Evolutionary conservation across 2,329 filamentous ascomycete species (phyloP).

Genomic region (Aspergillus proliferans): DNA sequence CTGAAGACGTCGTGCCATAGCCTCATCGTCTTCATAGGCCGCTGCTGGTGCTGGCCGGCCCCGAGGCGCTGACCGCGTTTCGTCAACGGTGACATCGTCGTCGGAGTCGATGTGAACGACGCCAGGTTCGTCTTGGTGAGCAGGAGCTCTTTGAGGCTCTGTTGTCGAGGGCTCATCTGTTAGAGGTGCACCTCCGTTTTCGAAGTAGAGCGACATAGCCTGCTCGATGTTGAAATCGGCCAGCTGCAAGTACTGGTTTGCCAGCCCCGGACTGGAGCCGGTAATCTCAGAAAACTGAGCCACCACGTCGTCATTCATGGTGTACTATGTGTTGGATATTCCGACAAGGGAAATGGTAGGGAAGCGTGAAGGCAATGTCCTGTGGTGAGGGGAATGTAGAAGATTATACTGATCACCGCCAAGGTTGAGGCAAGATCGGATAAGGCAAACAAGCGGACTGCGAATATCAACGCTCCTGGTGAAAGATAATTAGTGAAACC

Average conservation of each 20-base stretch:
- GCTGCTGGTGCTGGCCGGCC: slow-evolving; percentile 34
- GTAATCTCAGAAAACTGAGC: slow-evolving; percentile 78
- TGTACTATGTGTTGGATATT: slow-evolving; percentile 10
- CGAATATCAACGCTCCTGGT: too few relatives aligned
- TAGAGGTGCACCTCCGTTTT: slow-evolving; percentile 63
- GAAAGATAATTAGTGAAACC: too few relatives aligned
- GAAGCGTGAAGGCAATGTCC: not conserved
- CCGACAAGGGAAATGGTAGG: not conserved
- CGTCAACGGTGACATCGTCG: slow-evolving; percentile 54
- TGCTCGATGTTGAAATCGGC: slow-evolving; percentile 78
- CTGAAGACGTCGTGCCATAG: slow-evolving; percentile 84
- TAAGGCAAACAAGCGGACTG: not conserved
- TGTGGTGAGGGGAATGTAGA: slow-evolving; percentile 2
- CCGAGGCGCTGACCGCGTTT: slow-evolving; percentile 20
- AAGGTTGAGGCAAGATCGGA: not conserved
- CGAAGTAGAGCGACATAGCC: slow-evolving; percentile 84
- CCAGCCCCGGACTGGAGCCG: slow-evolving; percentile 64
- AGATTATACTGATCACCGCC: not conserved
- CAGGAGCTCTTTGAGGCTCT: slow-evolving; percentile 20
- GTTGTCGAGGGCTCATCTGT: slow-evolving; percentile 45
- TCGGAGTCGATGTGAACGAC: slow-evolving; percentile 73
- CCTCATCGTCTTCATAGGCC: slow-evolving; percentile 80
- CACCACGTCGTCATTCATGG: slow-evolving; percentile 65
- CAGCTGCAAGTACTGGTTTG: slow-evolving; percentile 75
- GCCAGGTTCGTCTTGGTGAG: slow-evolving; percentile 51